phyloP scores from a whole-genome alignment of 495 filamentous ascomycete genomes.

The Haplographium delicatum region DNA sequence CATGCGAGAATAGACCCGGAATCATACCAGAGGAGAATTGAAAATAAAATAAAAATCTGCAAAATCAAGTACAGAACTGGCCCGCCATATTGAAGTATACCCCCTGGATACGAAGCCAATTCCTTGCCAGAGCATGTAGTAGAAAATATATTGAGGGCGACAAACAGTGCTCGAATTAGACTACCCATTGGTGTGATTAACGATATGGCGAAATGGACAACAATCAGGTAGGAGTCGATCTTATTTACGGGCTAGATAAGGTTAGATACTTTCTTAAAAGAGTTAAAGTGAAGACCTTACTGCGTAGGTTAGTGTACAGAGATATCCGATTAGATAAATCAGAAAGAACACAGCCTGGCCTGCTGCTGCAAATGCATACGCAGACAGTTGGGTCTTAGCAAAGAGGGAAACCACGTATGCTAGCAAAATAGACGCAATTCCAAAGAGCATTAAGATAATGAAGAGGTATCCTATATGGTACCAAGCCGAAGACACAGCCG shows the following conservation, averaged over 20 bases:
- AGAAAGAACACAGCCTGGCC: constrained; percentile 69
- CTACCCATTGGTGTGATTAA: constrained; percentile 64
- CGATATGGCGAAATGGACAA: constrained; percentile 64
- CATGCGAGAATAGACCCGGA: constrained; percentile 44
- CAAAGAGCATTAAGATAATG: constrained; percentile 69
- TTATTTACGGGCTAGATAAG: constrained; percentile 39
- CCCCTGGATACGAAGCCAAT: constrained; percentile 62
- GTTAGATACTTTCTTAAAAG: neutral
- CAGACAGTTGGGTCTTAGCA: constrained; percentile 60
- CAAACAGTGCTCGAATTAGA: constrained; percentile 62
- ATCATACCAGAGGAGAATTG: constrained; percentile 66
- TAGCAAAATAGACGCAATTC: constrained; percentile 61
- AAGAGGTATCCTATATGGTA: constrained; percentile 73
- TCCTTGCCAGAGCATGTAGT: constrained; percentile 58
- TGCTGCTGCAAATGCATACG: constrained; percentile 71
- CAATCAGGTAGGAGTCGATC: constrained; percentile 51
- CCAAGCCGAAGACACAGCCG: constrained; percentile 56
- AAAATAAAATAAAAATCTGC: constrained; percentile 62
- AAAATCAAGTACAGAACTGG: constrained; percentile 72
- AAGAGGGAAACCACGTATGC: constrained; percentile 72
- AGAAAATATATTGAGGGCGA: constrained; percentile 74
- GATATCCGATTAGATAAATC: constrained; percentile 70
- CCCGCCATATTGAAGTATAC: constrained; percentile 67
- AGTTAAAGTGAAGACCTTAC: constrained; percentile 2
- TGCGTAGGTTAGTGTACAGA: constrained; percentile 62